These are phyloP conservation scores for Oryza coarctata DNA, from an alignment of 176 grass and related monocot species.

Conservation along the genomic window DNA sequence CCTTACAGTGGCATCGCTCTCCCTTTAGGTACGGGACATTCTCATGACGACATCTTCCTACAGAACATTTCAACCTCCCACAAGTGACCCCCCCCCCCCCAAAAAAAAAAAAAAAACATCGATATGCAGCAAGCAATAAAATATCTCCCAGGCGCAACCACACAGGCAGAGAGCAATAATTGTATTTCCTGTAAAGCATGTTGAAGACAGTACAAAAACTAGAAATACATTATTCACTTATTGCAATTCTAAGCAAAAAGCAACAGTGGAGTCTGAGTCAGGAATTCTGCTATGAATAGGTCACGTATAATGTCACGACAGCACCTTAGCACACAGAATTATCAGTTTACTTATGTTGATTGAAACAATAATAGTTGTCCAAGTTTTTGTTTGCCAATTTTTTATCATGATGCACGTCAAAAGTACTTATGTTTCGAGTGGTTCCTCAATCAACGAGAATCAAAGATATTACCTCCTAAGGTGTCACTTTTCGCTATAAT, in stretches of 20 bases:
- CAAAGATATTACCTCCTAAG: no score
- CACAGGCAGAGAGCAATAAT: background rate
- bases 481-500: no score
- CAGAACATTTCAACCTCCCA: background rate
- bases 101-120: background rate
- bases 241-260: slow-evolving; percentile 12
- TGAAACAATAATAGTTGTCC: slow-evolving; percentile 10
- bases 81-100: background rate
- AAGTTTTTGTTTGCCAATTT: slow-evolving; percentile 20
- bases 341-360: background rate
- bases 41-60: slow-evolving; percentile 32
- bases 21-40: slow-evolving; percentile 44
- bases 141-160: slow-evolving; percentile 17
- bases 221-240: background rate
- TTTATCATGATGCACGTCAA: no score
- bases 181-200: background rate
- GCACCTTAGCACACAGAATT: background rate
- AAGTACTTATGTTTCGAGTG: no score
- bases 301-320: background rate
- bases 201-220: background rate
- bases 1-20: slow-evolving; percentile 5
- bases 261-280: slow-evolving; percentile 2
- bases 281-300: background rate
- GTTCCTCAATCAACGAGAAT: no score
- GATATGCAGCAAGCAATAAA: background rate